Percentiles rank a stretch among this genome's conserved stretches.
phyloP scores from a whole-genome alignment of 108 stramenopile species.

The Discostella stelligeroides region DNA sequence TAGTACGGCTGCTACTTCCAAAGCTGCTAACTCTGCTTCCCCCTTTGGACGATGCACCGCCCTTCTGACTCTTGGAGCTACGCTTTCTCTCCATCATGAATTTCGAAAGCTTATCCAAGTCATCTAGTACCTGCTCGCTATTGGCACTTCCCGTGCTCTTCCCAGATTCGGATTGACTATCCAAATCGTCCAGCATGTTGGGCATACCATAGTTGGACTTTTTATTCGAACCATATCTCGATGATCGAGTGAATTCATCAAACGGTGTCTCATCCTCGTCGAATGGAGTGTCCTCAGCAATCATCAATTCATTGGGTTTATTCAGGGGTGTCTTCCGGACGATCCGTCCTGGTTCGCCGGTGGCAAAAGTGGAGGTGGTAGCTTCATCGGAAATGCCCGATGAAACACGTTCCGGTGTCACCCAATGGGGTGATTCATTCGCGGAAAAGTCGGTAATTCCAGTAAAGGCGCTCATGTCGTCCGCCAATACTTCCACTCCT shows the following conservation, averaged over 20 bases:
- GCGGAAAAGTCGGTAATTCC: neutral
- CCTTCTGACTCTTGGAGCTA: constrained; percentile 11
- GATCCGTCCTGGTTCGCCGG: constrained; percentile 12
- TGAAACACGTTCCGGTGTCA: neutral
- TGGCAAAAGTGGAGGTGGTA: neutral
- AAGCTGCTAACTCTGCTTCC: neutral
- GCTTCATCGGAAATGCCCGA: neutral
- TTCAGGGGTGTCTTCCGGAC: constrained; percentile 1
- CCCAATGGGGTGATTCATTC: no score
- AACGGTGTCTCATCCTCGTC: constrained; percentile 44
- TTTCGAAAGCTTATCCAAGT: constrained; percentile 30
- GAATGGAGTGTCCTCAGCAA: constrained; percentile 32
- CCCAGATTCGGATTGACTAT: constrained; percentile 14
- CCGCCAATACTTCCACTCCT: constrained; percentile 32
- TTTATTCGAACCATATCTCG: no score
- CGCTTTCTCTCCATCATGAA: constrained; percentile 38
- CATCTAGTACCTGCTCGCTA: constrained; percentile 27
- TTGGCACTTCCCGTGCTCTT: constrained; percentile 17
- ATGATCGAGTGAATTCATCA: constrained; percentile 23
- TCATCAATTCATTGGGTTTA: constrained; percentile 17
- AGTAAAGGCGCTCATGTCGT: constrained; percentile 25
- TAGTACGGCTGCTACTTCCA: neutral
- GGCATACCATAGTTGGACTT: neutral
- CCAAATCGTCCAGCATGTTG: constrained; percentile 3
- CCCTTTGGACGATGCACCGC: constrained; percentile 1